phyloP scores from a whole-genome alignment of 1,284 basidiomycete genomes.

The Neotropicomus parvogracilis region DNA sequence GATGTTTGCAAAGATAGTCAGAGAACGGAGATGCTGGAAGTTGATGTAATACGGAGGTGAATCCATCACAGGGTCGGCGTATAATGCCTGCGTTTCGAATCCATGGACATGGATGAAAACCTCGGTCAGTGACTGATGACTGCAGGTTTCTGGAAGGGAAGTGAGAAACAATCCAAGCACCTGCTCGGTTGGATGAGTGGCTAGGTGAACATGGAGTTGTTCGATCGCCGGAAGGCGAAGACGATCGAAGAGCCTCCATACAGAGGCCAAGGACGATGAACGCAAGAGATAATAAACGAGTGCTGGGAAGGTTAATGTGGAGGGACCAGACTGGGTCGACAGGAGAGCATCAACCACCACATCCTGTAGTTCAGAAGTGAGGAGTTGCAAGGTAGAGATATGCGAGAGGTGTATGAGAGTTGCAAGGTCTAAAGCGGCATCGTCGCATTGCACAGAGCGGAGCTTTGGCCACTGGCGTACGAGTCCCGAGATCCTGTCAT shows the following conservation, averaged over 20 bases:
- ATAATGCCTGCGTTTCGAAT: too few relatives aligned
- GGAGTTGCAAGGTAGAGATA: background rate
- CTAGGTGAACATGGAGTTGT: background rate
- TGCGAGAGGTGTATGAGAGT: background rate
- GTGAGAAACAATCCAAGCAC: background rate
- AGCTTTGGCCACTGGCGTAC: background rate
- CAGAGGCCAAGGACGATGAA: too few relatives aligned
- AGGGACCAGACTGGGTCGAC: background rate
- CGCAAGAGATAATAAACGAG: background rate
- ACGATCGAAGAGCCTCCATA: background rate
- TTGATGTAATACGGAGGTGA: background rate
- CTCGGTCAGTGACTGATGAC: background rate
- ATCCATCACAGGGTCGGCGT: too few relatives aligned
- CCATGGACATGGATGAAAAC: background rate
- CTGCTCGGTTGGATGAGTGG: background rate
- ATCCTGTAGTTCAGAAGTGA: background rate
- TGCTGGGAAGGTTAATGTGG: background rate
- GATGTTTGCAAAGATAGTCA: background rate
- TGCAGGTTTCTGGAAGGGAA: background rate
- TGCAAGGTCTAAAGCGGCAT: too few relatives aligned
- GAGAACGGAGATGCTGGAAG: background rate
- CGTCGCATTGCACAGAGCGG: background rate
- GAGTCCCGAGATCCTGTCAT: background rate
- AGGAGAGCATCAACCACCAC: background rate
- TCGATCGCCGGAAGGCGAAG: background rate